Percentiles rank a stretch among this genome's conserved stretches.
phyloP scores from a whole-genome alignment of 164 flowering plant species.

The Houttuynia cordata region DNA sequence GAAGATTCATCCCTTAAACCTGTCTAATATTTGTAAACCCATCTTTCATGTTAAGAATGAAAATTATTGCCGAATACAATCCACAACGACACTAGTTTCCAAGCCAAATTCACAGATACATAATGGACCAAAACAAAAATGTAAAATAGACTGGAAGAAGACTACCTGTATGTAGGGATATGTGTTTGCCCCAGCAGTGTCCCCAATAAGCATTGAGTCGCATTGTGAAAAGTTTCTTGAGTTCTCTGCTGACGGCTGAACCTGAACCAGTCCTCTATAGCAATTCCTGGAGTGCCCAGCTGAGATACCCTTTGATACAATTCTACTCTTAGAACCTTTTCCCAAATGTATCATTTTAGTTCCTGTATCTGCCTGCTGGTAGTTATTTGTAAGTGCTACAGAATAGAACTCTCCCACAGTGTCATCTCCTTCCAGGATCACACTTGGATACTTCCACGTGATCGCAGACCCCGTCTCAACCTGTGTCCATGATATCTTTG shows the following conservation, averaged over 20 bases:
- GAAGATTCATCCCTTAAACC: no score
- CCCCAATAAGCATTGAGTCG: slow-evolving; percentile 97
- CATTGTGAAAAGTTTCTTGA: slow-evolving; percentile 83
- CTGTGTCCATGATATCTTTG: slow-evolving; percentile 97
- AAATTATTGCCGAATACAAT: no score
- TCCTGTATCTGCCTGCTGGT: slow-evolving; percentile 96
- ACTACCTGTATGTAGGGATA: slow-evolving; percentile 90
- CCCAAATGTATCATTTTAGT: slow-evolving; percentile 98
- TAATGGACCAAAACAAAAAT: background rate
- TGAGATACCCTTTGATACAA: slow-evolving; percentile 90
- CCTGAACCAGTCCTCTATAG: slow-evolving; percentile 89
- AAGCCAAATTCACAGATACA: background rate
- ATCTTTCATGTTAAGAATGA: no score
- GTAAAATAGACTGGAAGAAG: background rate
- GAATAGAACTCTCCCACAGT: slow-evolving; percentile 93
- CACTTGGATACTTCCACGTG: slow-evolving; percentile 99
- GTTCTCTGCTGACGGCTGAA: slow-evolving; percentile 70
- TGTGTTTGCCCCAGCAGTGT: slow-evolving; percentile 85
- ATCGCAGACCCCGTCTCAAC: slow-evolving; percentile 98
- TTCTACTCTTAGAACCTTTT: slow-evolving; percentile 80
- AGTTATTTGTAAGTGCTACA: slow-evolving; percentile 85
- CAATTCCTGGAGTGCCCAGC: slow-evolving; percentile 81
- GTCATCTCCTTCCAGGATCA: slow-evolving; percentile 81
- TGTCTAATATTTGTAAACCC: no score
- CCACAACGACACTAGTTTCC: no score